Base-by-base conservation (phyloP, 164 flowering plant species). In the Pachysandra terminalis region DNA sequence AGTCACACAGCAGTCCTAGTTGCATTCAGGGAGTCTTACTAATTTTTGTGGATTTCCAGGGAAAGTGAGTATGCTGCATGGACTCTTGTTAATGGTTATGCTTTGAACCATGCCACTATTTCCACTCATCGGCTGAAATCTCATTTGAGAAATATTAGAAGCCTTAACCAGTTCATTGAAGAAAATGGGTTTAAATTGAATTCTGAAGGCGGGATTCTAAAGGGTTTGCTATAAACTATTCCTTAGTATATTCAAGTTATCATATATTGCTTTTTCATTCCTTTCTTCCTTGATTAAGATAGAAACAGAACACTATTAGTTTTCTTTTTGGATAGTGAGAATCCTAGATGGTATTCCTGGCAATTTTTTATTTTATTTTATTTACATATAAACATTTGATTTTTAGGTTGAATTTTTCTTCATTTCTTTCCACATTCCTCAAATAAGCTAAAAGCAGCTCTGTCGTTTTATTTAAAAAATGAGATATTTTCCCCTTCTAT, bases 41-140 rank as follows among this genome's bases (percentile, higher is more conserved):
- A 21, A 68, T 27, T 71, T 75, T 77, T 75, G 45, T 73, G 53
- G 63, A 63, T 76, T 53, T 40, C 0, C 74, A 95, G 99, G 77
- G 99, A 95, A 81, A 95, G 97, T 70, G 99, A 92, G 74, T 90
- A 92, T 87, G 99, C 98, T 51, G 99, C 99, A 9, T 96, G 99
- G 99, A 92, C 99, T 61, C 95, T 96, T 58, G 99, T 96, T 45
- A 90, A 93, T 80, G 99, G 98, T 28, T 90, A 92, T 76, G 89
- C 97, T 19, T 49, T 96, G 72, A 96, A 96, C 78, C 99, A 96
- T 80, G 89, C 80, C 52, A 93, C 99, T 1, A 87, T 96, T 66
- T 89, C 99, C 23, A 69, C 83, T 76, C 99, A 96, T 83, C 81
- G 78, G 62, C 84, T 96, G 57, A 86, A 83, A 76, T 84, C 97